These are phyloP conservation scores for Tardiomyces blankii DNA, from an alignment of 1,139 yeast genomes.

Conservation along the genomic window DNA sequence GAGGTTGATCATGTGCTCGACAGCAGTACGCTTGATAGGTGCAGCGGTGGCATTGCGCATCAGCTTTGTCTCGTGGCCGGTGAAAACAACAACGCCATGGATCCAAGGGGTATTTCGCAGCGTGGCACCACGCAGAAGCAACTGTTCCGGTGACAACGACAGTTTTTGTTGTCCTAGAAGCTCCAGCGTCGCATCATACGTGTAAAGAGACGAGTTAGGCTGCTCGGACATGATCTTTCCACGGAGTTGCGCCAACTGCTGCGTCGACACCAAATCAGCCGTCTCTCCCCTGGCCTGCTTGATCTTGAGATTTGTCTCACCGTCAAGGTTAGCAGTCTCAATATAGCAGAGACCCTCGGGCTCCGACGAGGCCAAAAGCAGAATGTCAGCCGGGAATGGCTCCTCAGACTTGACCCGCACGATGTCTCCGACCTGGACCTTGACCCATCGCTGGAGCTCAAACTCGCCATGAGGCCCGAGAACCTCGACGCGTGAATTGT, in stretches of 20 bases:
- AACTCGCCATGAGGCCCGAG: constrained; percentile 54
- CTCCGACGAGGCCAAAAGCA: constrained; percentile 81
- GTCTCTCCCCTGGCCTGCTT: constrained; percentile 84
- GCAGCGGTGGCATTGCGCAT: constrained; percentile 99
- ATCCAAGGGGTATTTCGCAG: constrained; percentile 93
- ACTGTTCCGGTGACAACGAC: constrained; percentile 82
- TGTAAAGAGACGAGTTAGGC: constrained; percentile 89
- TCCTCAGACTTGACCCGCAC: constrained; percentile 80
- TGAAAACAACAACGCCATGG: constrained; percentile 84
- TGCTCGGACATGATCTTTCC: constrained; percentile 72
- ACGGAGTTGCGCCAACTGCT: constrained; percentile 40
- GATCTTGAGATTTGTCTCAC: constrained; percentile 93
- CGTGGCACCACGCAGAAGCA: constrained; percentile 90
- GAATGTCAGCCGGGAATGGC: constrained; percentile 88
- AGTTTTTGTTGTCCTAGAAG: constrained; percentile 34
- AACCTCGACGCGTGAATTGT: constrained; percentile 65
- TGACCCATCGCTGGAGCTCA: constrained; percentile 66
- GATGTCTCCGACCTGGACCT: constrained; percentile 84
- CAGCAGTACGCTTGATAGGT: constrained; percentile 94
- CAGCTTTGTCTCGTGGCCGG: constrained; percentile 96
- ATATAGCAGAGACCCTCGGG: constrained; percentile 97
- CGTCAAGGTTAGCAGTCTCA: constrained; percentile 95
- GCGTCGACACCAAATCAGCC: constrained; percentile 57
- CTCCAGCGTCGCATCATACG: constrained; percentile 83
- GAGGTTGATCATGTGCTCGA: constrained; percentile 85